These are phyloP conservation scores for Helenozyma rhizophorensis DNA, from an alignment of 805 yeast species.

Conservation along the genomic window DNA sequence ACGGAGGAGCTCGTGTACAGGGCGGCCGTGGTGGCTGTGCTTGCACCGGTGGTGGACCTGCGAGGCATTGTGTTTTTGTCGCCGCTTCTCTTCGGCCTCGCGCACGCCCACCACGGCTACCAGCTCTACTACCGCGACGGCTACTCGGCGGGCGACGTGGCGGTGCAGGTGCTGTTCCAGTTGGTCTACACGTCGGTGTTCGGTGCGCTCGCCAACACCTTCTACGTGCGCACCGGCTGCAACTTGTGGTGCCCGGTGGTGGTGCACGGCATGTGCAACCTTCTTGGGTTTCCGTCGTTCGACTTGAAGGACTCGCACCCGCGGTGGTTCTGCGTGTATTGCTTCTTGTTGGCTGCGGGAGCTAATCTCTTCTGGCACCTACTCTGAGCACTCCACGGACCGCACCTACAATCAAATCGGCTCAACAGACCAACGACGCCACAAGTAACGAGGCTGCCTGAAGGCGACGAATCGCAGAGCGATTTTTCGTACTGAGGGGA, in stretches of 20 bases:
- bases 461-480: no score
- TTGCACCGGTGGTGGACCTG: conserved; percentile 8
- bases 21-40: conserved; percentile 34
- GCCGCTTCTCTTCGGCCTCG: conserved; percentile 69
- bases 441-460: no score
- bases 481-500: no score
- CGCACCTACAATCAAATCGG: no score
- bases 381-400: background rate
- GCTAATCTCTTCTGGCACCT: conserved; percentile 6
- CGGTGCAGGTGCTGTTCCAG: conserved; percentile 46
- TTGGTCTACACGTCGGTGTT: conserved; percentile 62
- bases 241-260: conserved; percentile 53
- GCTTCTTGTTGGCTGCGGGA: conserved; percentile 41
- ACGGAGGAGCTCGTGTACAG: conserved; percentile 77
- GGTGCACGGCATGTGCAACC: conserved; percentile 66
- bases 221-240: conserved; percentile 46
- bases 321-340: conserved; percentile 23
- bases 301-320: conserved; percentile 13
- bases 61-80: conserved; percentile 4
- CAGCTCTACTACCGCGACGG: conserved; percentile 33
- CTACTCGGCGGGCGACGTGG: conserved; percentile 22
- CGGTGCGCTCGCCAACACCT: conserved; percentile 60
- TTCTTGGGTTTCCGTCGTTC: conserved; percentile 59
- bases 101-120: conserved; percentile 73
- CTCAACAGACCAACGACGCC: no score